Evolutionary conservation across 768 basidiomycete species (phyloP), one percentile per base, ranked within the genome.

Genomic region (Naganishia onofrii): DNA sequence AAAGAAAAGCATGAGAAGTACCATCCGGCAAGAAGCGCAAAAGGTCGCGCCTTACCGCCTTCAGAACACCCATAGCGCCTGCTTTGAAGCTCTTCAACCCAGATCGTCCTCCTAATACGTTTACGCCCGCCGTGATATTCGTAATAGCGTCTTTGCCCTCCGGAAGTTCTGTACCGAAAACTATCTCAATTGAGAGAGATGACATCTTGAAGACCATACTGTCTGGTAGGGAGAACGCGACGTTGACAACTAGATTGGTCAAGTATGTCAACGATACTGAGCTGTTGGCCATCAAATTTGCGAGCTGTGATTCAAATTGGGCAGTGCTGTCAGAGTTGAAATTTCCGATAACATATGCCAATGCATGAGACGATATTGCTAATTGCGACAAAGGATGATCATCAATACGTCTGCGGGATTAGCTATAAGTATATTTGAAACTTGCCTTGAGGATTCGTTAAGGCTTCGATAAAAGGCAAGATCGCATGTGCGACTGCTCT

Each of bases 141-240:
- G 83, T 84, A 74, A 84, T 87, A 13, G 82, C 78, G 56, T 87
- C 86, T 46, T 75, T 76, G 48, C 83, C 82, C 36, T 89, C 88
- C 3, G 84, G 83, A 15, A 84, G 82, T 51, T 92, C 91, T n/a
- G 87, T 87, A 6, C 92, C 87, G 76, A 98, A 98, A 79, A 98
- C 93, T 0, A 95, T 94, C 8, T 91, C 91, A 73, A 97, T 92
- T 3, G 93, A 87, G 64, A 97, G 89, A 80, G 95, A 98, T 3
- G 96, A 90, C 0, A 89, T 88, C 74, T 91, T 89, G 63, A 97
- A 96, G 76, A 97, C 90, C 74, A 97, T 90, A 0, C 87, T 81
- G 72, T 98, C 96, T 1, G 91, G 90, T 88, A 98, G 90, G 0
- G 89, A 73, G 83, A 73, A 89, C 85, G 70, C 85, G 84, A 76